Conservation (phyloP, 176 grass and related monocot species). For the Oryza coarctata region DNA sequence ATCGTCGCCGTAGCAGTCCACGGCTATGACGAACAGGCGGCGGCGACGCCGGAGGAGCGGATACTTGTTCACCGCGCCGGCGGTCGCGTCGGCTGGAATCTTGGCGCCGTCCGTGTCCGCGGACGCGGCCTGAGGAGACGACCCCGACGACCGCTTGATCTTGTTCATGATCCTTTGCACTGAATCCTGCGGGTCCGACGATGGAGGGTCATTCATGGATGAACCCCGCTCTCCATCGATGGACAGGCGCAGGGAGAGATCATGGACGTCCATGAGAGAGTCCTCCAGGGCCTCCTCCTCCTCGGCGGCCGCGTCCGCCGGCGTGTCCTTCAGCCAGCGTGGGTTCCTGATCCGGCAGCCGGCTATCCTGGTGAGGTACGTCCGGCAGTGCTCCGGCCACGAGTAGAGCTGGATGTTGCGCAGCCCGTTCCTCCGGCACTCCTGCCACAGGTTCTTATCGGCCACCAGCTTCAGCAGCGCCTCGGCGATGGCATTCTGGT, state of each 20-base stretch:
- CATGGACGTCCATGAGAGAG: constrained; percentile 83
- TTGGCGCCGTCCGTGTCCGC: constrained; percentile 32
- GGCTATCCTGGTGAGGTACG: constrained; percentile 81
- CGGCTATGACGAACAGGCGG: constrained; percentile 71
- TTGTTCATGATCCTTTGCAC: constrained; percentile 82
- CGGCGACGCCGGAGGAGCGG: constrained; percentile 74
- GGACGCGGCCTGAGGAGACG: constrained; percentile 6
- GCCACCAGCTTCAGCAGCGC: constrained; percentile 85
- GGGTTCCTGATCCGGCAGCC: constrained; percentile 84
- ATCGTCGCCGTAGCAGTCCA: constrained; percentile 74
- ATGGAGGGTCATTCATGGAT: constrained; percentile 30
- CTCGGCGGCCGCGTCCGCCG: constrained; percentile 38
- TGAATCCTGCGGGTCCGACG: constrained; percentile 61
- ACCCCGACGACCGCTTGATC: constrained; percentile 54
- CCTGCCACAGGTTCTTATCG: constrained; percentile 91
- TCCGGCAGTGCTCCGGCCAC: constrained; percentile 97
- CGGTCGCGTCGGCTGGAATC: constrained; percentile 24
- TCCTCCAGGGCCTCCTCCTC: constrained; percentile 74
- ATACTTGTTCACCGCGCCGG: constrained; percentile 63
- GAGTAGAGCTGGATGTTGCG: constrained; percentile 96
- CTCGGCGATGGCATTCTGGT: constrained; percentile 80
- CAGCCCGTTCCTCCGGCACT: constrained; percentile 86
- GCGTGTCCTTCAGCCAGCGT: constrained; percentile 84
- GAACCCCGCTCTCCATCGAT: constrained; percentile 67
- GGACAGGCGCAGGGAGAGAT: constrained; percentile 80